phyloP scores from a whole-genome alignment of 352 stramenopile genomes.

The Globisporangium sylvaticum region DNA sequence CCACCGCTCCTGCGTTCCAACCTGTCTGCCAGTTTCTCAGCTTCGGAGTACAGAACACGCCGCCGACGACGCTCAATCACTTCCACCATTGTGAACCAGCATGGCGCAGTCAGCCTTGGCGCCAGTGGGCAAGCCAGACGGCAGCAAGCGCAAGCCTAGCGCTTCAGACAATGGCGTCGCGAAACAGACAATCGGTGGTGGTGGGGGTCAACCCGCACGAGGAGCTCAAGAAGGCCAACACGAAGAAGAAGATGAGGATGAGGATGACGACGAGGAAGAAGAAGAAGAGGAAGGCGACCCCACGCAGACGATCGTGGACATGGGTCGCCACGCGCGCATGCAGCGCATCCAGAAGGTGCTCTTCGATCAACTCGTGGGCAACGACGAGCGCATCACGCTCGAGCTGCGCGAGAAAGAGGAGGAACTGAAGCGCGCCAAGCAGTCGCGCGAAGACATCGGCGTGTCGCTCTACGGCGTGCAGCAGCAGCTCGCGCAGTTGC shows the following conservation, averaged over 20 bases:
- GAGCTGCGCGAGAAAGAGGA: conserved; percentile 79
- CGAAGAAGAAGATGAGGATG: conserved; percentile 32
- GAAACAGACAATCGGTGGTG: not conserved
- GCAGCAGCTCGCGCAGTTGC: conserved; percentile 91
- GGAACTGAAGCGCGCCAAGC: conserved; percentile 60
- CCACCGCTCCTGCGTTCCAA: not conserved
- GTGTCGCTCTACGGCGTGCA: conserved; percentile 93
- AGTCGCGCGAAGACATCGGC: conserved; percentile 84
- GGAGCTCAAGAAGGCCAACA: conserved; percentile 18
- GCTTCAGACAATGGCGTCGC: not conserved
- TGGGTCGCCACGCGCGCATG: conserved; percentile 73
- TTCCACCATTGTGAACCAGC: not conserved
- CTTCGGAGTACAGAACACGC: not conserved
- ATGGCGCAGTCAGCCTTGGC: not conserved
- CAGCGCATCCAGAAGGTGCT: conserved; percentile 84
- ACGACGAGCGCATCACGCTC: conserved; percentile 65
- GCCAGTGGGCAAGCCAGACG: not conserved
- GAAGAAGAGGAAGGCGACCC: conserved; percentile 57
- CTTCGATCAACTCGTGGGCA: conserved; percentile 72
- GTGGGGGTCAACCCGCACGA: not conserved
- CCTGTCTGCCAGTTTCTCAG: not conserved
- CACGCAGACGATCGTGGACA: conserved; percentile 83
- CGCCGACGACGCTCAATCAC: not conserved
- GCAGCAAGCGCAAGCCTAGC: not conserved
- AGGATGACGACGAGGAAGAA: conserved; percentile 43